Percentiles rank a stretch among this genome's conserved stretches.
Evolutionary conservation across 768 basidiomycete species (phyloP).

Genomic region (Infundibulicybe gibba): DNA sequence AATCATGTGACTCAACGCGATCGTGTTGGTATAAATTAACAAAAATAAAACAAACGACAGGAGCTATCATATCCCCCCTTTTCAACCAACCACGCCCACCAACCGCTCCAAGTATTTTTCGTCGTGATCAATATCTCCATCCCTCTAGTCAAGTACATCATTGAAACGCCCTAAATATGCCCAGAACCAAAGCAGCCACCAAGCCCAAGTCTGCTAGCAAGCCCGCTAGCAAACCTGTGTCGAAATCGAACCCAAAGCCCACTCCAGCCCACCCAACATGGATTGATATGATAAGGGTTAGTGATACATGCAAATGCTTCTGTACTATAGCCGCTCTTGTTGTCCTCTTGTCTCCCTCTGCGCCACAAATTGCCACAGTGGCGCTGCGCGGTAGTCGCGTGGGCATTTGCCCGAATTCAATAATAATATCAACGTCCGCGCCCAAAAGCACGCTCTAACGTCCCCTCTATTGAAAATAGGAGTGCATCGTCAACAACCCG

Average conservation of each 20-base stretch:
- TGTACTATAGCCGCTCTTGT: neutral
- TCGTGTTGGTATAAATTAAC: conserved; percentile 42
- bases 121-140: no score
- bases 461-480: conserved; percentile 39
- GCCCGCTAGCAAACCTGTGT: conserved; percentile 25
- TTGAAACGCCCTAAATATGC: conserved; percentile 15
- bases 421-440: conserved; percentile 7
- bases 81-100: conserved; percentile 14
- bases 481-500: conserved; percentile 70
- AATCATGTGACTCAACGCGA: conserved; percentile 39
- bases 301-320: conserved; percentile 6
- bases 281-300: conserved; percentile 81
- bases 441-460: conserved; percentile 2
- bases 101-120: no score
- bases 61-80: conserved; percentile 35
- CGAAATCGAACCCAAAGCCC: conserved; percentile 48
- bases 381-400: conserved; percentile 21
- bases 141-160: no score
- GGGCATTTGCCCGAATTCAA: neutral
- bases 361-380: conserved; percentile 9
- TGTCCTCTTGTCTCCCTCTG: conserved; percentile 4
- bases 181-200: conserved; percentile 28
- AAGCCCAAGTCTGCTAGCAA: no score
- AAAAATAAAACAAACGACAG: conserved; percentile 18
- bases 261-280: conserved; percentile 54